Evolutionary conservation across 2,329 filamentous ascomycete species (phyloP).

Genomic region (Tolypocladium ovalisporum): DNA sequence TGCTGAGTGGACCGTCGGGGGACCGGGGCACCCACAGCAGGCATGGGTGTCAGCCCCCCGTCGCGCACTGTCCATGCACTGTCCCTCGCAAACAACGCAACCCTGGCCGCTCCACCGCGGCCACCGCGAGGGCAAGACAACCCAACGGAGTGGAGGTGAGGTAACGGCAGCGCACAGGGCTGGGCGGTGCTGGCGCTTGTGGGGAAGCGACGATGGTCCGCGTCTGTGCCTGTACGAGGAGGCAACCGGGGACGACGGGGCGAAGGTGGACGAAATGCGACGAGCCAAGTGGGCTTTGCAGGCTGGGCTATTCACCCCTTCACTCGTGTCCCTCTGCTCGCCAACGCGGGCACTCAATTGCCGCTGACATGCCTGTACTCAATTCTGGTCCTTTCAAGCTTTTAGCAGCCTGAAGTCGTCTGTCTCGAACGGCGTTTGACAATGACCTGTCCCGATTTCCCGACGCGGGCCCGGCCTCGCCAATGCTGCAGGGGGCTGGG

Average conservation of each 20-base stretch:
- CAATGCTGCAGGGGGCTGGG: background rate
- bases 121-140: conserved; percentile 1
- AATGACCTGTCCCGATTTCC: background rate
- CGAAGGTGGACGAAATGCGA: background rate
- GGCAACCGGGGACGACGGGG: background rate
- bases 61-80: background rate
- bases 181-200: background rate
- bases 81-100: background rate
- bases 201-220: background rate
- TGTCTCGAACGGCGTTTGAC: background rate
- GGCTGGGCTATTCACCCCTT: background rate
- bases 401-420: background rate
- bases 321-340: background rate
- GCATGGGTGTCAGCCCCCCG: conserved; percentile 1
- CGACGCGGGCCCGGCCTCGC: background rate
- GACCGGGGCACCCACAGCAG: background rate
- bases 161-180: background rate
- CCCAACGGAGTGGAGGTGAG: no score
- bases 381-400: background rate
- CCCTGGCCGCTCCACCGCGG: background rate
- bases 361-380: background rate
- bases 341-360: background rate
- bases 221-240: no score
- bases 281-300: background rate
- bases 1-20: background rate